phyloP scores from a whole-genome alignment of 73 alveolate genomes.

The Paraurostyla sp. region DNA sequence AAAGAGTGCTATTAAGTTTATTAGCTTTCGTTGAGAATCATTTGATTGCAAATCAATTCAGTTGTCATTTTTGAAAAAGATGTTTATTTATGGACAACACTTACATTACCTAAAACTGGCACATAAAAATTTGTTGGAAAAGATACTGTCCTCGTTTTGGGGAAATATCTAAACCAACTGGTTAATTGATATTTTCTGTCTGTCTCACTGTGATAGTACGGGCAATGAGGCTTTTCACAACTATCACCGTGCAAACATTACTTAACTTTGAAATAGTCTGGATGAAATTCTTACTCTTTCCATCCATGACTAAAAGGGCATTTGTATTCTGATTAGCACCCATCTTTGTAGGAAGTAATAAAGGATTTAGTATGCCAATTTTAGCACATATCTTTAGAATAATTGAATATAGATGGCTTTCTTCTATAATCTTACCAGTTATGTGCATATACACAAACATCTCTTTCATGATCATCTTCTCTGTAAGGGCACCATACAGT shows the following conservation, averaged over 20 bases:
- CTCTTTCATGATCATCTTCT: slow-evolving; percentile 90
- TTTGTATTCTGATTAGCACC: slow-evolving; percentile 75
- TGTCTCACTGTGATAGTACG: slow-evolving; percentile 71
- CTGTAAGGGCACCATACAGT: slow-evolving; percentile 98
- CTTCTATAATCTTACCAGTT: slow-evolving; percentile 93
- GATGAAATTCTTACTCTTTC: slow-evolving; percentile 94
- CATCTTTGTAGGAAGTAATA: slow-evolving; percentile 68
- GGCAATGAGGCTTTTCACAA: slow-evolving; percentile 76
- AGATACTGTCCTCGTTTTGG: slow-evolving; percentile 54
- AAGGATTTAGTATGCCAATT: slow-evolving; percentile 72
- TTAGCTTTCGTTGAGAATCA: neutral
- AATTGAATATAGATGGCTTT: slow-evolving; percentile 80
- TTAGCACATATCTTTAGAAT: slow-evolving; percentile 68
- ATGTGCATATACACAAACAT: slow-evolving; percentile 96
- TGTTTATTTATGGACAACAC: slow-evolving; percentile 27
- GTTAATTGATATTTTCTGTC: slow-evolving; percentile 51
- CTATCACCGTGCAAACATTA: slow-evolving; percentile 70
- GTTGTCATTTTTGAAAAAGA: slow-evolving; percentile 51
- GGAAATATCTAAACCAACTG: slow-evolving; percentile 55
- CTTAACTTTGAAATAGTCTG: slow-evolving; percentile 81
- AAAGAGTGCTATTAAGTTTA: neutral
- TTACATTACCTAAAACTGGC: neutral
- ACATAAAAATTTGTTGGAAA: slow-evolving; percentile 68
- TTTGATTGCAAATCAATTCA: slow-evolving; percentile 25
- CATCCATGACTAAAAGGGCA: slow-evolving; percentile 91